Evolutionary conservation across 1,284 basidiomycete genomes (phyloP), one percentile per base, ranked within the genome.

Genomic region (Baeospora myosura): DNA sequence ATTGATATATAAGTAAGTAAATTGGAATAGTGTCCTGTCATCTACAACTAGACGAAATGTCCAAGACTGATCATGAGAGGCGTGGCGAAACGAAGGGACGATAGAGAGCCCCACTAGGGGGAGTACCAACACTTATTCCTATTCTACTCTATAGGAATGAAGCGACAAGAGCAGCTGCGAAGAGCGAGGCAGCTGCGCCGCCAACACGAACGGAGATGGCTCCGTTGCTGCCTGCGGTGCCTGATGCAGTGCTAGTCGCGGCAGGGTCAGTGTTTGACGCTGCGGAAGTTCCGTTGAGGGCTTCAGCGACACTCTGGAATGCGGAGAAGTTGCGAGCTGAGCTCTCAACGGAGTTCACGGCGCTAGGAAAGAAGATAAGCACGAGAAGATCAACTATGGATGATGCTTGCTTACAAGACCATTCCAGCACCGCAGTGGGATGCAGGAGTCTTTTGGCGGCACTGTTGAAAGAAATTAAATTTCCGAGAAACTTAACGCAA

Each of bases 311-410:
- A 21, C 66, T 62, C 51, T 73, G 59, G 68, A 78, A 83, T 1
- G 76, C 76, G 10, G 59, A 61, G 55, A 80, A 82, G 54, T 66
- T 80, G 52, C 72, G 73, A 26, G 54, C 53, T 5, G 65, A 63
- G 14, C 47, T 53, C 30, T 71, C 60, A 28, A 66, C 63, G 26
- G 71, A 60, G 58, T 78, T 78, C 55, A 75, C 60, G 38, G 69
- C 65, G 46, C 65, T 66, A 42, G 38, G 29, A 35, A 5, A 31
- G 14, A n/a, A n/a, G 18, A 34, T 31, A 34, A 45, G 31, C 18
- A 12, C 21, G 17, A 25, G 5, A 37, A 21, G 11, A 18, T 12
- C 28, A 18, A 8, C 21, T 14, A 23, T 17, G 4, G 17, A 28
- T n/a, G 25, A 34, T n/a, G 22, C 5, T n/a, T 11, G 59, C 65